Conservation (phyloP, 2,329 filamentous ascomycete genomes). For the Hypocreales sp. region DNA sequence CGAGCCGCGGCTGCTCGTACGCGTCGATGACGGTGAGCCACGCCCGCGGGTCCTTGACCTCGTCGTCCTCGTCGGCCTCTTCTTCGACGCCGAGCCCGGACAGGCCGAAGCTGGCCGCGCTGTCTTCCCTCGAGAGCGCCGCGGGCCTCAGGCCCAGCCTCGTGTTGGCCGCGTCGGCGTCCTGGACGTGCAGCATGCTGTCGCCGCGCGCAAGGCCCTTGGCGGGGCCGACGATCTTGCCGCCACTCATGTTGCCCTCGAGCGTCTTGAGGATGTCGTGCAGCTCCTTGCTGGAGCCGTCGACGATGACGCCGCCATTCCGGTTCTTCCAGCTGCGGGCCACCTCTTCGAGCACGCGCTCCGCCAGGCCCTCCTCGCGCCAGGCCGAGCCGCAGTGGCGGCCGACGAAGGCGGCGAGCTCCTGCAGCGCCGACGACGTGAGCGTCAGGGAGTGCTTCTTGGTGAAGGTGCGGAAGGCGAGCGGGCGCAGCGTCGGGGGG, state of each 20-base stretch:
- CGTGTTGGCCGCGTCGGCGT: conserved; percentile 36
- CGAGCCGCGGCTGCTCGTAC: conserved; percentile 67
- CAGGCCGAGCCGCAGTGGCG: conserved; percentile 90
- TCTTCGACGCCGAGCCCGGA: conserved; percentile 35
- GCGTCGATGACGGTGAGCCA: conserved; percentile 78
- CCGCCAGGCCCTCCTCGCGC: conserved; percentile 87
- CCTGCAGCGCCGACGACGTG: conserved; percentile 70
- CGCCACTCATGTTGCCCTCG: conserved; percentile 82
- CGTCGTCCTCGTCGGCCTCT: conserved; percentile 42
- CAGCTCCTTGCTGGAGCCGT: conserved; percentile 60
- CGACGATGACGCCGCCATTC: conserved; percentile 80
- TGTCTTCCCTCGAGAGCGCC: conserved; percentile 38
- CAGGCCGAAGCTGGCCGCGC: conserved; percentile 49
- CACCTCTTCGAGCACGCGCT: conserved; percentile 82
- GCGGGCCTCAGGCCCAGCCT: conserved; percentile 35
- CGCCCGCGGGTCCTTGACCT: conserved; percentile 51
- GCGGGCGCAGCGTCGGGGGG: conserved; percentile 68
- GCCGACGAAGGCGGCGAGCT: conserved; percentile 78
- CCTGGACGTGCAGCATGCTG: conserved; percentile 46
- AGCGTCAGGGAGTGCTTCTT: conserved; percentile 95
- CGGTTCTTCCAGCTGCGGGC: conserved; percentile 84
- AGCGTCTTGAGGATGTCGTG: conserved; percentile 71
- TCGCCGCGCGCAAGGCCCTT: conserved; percentile 36
- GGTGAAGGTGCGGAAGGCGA: conserved; percentile 91
- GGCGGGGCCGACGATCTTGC: conserved; percentile 41